Conservation (phyloP, 208 protist genomes). For the Leishmania martiniquensis region DNA sequence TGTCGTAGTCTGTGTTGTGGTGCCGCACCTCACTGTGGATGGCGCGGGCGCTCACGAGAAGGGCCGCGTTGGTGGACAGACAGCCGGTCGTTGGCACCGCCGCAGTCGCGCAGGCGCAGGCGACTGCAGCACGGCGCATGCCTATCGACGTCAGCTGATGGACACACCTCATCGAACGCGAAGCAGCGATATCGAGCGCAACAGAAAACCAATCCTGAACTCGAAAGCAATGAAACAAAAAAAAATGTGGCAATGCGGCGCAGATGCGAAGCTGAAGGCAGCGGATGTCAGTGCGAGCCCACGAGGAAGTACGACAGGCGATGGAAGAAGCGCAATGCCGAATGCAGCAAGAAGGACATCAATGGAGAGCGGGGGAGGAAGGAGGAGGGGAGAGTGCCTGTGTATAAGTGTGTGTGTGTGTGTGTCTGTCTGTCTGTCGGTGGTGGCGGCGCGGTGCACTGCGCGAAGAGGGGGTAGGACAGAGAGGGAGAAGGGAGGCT, state of each 20-base stretch:
- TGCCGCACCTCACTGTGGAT: constrained; percentile 90
- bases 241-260: no score
- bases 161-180: constrained; percentile 3
- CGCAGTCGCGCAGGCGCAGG: background rate
- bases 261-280: background rate
- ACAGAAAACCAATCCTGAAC: no score
- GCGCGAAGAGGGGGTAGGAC: background rate
- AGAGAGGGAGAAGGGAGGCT: background rate
- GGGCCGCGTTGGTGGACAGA: background rate
- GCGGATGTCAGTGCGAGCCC: background rate
- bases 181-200: background rate
- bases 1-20: constrained; percentile 88
- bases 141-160: background rate
- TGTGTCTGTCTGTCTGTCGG: background rate
- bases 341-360: background rate
- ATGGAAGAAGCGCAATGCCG: constrained; percentile 16
- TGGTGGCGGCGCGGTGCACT: background rate
- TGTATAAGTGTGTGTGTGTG: background rate
- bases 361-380: background rate
- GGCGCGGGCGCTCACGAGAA: constrained; percentile 10
- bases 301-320: constrained; percentile 10
- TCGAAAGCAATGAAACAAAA: background rate
- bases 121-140: background rate
- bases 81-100: background rate
- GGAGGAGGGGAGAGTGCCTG: background rate